These are phyloP conservation scores for Alternaria postmessia DNA, from an alignment of 2,329 filamentous ascomycete species.

Conservation along the genomic window DNA sequence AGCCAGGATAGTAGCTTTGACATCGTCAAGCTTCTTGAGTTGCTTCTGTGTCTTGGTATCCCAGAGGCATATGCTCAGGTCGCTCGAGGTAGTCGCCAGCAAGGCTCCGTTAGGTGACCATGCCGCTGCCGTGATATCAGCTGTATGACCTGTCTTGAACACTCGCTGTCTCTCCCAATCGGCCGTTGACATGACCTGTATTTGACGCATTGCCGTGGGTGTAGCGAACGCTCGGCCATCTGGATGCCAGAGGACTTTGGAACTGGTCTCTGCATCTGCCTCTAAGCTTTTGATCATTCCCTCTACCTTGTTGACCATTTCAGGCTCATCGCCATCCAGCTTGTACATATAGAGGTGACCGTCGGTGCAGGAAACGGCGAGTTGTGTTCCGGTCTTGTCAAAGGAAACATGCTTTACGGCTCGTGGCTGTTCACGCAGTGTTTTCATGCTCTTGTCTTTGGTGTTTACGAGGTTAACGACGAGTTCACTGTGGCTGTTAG, in stretches of 20 bases:
- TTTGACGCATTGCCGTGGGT: constrained; percentile 79
- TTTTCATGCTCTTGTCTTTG: constrained; percentile 78
- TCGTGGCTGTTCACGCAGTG: constrained; percentile 82
- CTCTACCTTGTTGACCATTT: constrained; percentile 83
- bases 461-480: constrained; percentile 89
- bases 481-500: constrained; percentile 68
- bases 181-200: constrained; percentile 82
- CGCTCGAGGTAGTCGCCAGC: constrained; percentile 69
- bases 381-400: constrained; percentile 77
- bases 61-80: constrained; percentile 79
- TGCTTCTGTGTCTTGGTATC: constrained; percentile 87
- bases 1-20: constrained; percentile 77
- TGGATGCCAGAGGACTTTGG: constrained; percentile 86
- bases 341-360: constrained; percentile 92
- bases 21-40: constrained; percentile 77
- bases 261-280: constrained; percentile 76
- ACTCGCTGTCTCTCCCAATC: constrained; percentile 88
- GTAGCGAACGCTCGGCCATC: constrained; percentile 91
- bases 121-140: constrained; percentile 83
- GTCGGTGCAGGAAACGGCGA: constrained; percentile 86
- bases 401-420: constrained; percentile 93
- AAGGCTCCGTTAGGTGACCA: constrained; percentile 97
- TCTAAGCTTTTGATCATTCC: constrained; percentile 84
- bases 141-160: constrained; percentile 81
- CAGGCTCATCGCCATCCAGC: constrained; percentile 77